These are phyloP conservation scores for Clarireedia monteithiana DNA, from an alignment of 2,329 filamentous ascomycete species.

Conservation along the genomic window DNA sequence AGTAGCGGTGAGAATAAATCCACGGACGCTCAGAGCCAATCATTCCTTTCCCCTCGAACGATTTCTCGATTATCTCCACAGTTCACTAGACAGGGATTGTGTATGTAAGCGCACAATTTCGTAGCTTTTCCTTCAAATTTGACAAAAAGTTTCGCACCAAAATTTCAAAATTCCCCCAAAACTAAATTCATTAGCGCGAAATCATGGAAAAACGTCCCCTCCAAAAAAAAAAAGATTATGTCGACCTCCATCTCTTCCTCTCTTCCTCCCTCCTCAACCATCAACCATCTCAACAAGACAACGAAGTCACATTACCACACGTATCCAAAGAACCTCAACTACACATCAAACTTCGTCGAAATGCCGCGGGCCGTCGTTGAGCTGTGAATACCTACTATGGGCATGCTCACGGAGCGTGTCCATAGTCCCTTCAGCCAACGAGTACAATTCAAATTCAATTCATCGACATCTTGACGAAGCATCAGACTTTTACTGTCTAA, in stretches of 20 bases:
- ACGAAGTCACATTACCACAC: constrained; percentile 53
- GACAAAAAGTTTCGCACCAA: not conserved
- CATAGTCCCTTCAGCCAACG: constrained; percentile 81
- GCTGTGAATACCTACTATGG: constrained; percentile 88
- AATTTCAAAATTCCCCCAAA: not conserved
- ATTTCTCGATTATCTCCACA: not conserved
- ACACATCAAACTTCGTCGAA: constrained; percentile 56
- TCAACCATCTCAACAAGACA: constrained; percentile 41
- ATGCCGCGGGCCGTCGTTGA: constrained; percentile 75
- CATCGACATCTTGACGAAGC: constrained; percentile 59
- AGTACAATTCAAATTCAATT: constrained; percentile 41
- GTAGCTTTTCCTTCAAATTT: not conserved
- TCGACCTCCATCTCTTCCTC: constrained; percentile 11
- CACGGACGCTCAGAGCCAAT: not conserved
- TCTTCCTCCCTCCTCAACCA: constrained; percentile 18
- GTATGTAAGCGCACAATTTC: no score
- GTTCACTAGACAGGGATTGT: not conserved
- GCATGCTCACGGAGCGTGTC: constrained; percentile 48
- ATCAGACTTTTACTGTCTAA: constrained; percentile 41
- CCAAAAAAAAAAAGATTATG: constrained; percentile 19
- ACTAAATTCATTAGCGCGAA: not conserved
- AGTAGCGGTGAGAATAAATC: not conserved
- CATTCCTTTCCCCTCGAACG: not conserved
- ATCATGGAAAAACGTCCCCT: constrained; percentile 2
- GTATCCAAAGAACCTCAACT: constrained; percentile 24